phyloP scores from a whole-genome alignment of 2,329 filamentous ascomycete genomes.

The Talaromyces sp. region DNA sequence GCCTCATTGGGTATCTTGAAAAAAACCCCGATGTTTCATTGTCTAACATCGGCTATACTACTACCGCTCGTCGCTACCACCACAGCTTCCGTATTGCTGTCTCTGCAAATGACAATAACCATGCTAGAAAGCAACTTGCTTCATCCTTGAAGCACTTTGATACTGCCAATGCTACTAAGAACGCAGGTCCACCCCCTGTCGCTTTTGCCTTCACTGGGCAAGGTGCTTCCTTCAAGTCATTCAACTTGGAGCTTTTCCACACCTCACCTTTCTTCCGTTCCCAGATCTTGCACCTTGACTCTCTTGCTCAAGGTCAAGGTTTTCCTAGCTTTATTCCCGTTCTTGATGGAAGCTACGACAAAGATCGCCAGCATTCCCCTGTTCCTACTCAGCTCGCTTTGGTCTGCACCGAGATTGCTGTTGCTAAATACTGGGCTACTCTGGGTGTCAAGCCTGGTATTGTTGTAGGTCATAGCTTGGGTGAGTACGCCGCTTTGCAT shows the following conservation, averaged over 20 bases:
- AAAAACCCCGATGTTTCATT: conserved; percentile 44
- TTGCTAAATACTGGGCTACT: conserved; percentile 33
- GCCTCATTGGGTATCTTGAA: conserved; percentile 7
- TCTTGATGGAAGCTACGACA: conserved; percentile 21
- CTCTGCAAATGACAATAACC: conserved; percentile 9
- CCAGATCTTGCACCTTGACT: conserved; percentile 31
- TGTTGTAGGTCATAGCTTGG: conserved; percentile 36
- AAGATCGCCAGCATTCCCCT: conserved; percentile 18
- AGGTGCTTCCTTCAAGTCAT: conserved; percentile 26
- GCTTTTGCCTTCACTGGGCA: conserved; percentile 37
- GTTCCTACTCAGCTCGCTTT: conserved; percentile 39
- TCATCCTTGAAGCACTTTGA: conserved; percentile 5
- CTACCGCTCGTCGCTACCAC: conserved; percentile 56
- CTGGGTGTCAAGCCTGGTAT: conserved; percentile 28
- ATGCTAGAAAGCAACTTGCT: conserved; percentile 22
- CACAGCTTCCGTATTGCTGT: conserved; percentile 33
- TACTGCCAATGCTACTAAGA: background rate
- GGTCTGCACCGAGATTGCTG: conserved; percentile 42
- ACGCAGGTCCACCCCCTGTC: conserved; percentile 19
- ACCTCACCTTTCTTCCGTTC: conserved; percentile 24
- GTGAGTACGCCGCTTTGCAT: conserved; percentile 40
- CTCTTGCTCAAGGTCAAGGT: conserved; percentile 26
- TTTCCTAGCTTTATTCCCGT: conserved; percentile 32
- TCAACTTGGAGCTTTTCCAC: conserved; percentile 30
- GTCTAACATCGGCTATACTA: conserved; percentile 61